Conservation (phyloP, 371 early-diverging fungal species). For the Batkoa obscura region DNA sequence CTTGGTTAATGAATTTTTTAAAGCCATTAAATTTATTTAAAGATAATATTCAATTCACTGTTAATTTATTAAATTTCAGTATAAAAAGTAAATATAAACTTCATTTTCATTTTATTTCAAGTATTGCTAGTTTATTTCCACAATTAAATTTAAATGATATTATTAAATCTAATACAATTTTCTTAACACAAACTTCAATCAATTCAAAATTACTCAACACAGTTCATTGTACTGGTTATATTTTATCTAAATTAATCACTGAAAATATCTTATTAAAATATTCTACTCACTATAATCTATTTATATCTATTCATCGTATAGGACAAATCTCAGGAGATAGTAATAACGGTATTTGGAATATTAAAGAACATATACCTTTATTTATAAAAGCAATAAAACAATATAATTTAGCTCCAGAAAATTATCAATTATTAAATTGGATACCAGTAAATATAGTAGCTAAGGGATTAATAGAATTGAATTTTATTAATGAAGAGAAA, state of each 20-base stretch:
- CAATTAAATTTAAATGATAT: neutral
- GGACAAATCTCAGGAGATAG: conserved; percentile 22
- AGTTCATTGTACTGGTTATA: conserved; percentile 18
- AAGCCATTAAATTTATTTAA: neutral
- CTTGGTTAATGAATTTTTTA: conserved; percentile 6
- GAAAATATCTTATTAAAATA: conserved; percentile 15
- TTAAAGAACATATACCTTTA: conserved; percentile 17
- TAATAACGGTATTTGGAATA: conserved; percentile 20
- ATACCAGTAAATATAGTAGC: conserved; percentile 3
- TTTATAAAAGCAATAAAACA: neutral
- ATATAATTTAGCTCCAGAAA: neutral
- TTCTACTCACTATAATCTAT: conserved; percentile 15
- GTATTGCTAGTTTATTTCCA: neutral
- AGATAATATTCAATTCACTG: neutral
- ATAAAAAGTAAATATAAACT: neutral
- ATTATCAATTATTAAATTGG: neutral
- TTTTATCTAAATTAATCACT: conserved; percentile 19
- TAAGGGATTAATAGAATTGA: neutral
- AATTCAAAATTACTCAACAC: neutral
- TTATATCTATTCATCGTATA: conserved; percentile 17
- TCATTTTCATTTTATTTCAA: neutral
- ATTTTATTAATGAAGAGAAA: neutral
- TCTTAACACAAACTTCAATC: neutral
- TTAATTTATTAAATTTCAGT: neutral
- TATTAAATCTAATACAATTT: no score